phyloP scores from a whole-genome alignment of 352 stramenopile genomes.

The Phytopythium ostracodes region DNA sequence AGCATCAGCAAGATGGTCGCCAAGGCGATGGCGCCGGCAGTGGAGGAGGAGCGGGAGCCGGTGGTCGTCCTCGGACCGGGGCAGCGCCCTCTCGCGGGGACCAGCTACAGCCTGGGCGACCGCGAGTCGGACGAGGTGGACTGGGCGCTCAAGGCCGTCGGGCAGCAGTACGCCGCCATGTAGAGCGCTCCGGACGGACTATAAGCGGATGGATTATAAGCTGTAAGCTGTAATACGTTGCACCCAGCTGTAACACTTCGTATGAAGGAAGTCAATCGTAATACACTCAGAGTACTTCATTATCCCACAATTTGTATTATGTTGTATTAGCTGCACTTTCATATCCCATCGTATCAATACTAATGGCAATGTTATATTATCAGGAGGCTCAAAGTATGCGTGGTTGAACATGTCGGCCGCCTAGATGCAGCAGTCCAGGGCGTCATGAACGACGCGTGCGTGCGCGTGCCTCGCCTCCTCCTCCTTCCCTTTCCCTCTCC shows the following conservation, averaged over 20 bases:
- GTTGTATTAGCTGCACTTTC: too few relatives aligned
- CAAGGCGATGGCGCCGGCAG: background rate
- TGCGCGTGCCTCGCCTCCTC: too few relatives aligned
- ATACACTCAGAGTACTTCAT: too few relatives aligned
- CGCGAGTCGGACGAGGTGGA: conserved; percentile 4
- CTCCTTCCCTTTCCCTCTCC: too few relatives aligned
- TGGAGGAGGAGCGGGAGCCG: conserved; percentile 5
- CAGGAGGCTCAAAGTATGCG: background rate
- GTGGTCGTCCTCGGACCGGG: background rate
- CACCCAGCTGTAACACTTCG: background rate
- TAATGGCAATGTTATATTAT: too few relatives aligned
- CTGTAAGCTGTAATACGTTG: background rate
- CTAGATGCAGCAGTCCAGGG: too few relatives aligned
- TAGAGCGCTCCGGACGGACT: background rate
- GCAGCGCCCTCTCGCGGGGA: background rate
- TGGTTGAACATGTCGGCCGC: too few relatives aligned
- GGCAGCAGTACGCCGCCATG: conserved; percentile 6
- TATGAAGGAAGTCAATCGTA: too few relatives aligned
- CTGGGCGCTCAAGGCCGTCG: conserved; percentile 2
- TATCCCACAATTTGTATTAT: too few relatives aligned
- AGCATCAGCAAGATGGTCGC: conserved; percentile 13
- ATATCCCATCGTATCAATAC: too few relatives aligned
- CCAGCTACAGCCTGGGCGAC: background rate
- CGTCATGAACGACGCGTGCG: background rate
- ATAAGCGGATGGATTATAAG: too few relatives aligned